Evolutionary conservation across 306 rosid genomes (phyloP).

Genomic region (Sesbania bispinosa): DNA sequence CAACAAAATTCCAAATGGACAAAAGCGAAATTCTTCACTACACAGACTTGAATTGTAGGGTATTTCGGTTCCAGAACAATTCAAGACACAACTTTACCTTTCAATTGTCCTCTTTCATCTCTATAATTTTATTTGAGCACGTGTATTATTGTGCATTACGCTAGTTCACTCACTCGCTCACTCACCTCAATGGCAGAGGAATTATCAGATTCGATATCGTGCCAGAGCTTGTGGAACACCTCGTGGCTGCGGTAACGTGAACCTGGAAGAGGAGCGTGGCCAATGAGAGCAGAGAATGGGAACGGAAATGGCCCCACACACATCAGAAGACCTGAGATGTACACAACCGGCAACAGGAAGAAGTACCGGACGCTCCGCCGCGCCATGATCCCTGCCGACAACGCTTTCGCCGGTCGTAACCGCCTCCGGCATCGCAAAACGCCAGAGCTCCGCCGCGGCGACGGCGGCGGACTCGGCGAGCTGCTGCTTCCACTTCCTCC

Average conservation of each 20-base stretch:
- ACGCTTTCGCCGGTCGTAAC: slow-evolving; percentile 47
- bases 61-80: background rate
- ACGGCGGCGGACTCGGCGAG: slow-evolving; percentile 89
- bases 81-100: background rate
- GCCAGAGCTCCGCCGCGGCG: slow-evolving; percentile 59
- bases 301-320: slow-evolving; percentile 74
- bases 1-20: background rate
- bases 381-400: slow-evolving; percentile 46
- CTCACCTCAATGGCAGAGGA: slow-evolving; percentile 71
- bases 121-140: background rate
- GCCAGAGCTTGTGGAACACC: slow-evolving; percentile 58
- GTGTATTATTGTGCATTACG: background rate
- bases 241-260: slow-evolving; percentile 73
- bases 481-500: slow-evolving; percentile 45
- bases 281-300: slow-evolving; percentile 47
- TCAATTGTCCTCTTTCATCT: background rate
- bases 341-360: slow-evolving; percentile 68
- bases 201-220: slow-evolving; percentile 59
- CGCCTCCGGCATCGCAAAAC: slow-evolving; percentile 52
- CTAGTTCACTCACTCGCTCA: background rate
- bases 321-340: slow-evolving; percentile 79
- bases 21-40: background rate
- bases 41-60: background rate
- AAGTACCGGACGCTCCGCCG: slow-evolving; percentile 74
- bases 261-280: slow-evolving; percentile 74